Conservation (phyloP, 73 alveolate genomes). For the Tetrahymena elliotti region DNA sequence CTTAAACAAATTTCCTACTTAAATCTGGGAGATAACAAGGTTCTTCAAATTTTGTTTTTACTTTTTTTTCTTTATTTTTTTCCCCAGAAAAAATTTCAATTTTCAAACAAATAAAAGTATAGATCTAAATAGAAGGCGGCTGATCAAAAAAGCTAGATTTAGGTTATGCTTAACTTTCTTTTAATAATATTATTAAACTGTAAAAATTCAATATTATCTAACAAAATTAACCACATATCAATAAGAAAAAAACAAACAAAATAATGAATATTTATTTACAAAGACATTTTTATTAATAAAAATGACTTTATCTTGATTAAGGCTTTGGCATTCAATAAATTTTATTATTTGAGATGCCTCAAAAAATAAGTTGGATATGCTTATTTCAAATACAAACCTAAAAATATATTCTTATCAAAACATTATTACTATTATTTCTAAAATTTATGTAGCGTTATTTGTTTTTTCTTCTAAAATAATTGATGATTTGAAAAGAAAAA, state of each 20-base stretch:
- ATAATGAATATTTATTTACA: no score
- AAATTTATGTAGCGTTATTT: no score
- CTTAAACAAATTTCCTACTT: neutral
- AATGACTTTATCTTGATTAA: no score
- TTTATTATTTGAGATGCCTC: no score
- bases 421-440: no score
- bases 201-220: neutral
- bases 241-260: neutral
- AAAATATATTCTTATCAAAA: no score
- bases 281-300: no score
- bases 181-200: neutral
- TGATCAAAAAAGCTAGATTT: neutral
- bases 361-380: no score
- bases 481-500: no score
- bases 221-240: neutral
- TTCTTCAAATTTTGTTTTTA: neutral
- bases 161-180: neutral
- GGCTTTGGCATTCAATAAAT: no score
- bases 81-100: neutral
- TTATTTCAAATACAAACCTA: no score
- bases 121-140: neutral
- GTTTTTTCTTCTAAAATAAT: no score
- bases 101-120: neutral
- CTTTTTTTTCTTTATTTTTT: neutral
- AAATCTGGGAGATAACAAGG: neutral